Evolutionary conservation across 352 stramenopile genomes (phyloP), one percentile per base, ranked within the genome.

Genomic region (Pythium aquatile): DNA sequence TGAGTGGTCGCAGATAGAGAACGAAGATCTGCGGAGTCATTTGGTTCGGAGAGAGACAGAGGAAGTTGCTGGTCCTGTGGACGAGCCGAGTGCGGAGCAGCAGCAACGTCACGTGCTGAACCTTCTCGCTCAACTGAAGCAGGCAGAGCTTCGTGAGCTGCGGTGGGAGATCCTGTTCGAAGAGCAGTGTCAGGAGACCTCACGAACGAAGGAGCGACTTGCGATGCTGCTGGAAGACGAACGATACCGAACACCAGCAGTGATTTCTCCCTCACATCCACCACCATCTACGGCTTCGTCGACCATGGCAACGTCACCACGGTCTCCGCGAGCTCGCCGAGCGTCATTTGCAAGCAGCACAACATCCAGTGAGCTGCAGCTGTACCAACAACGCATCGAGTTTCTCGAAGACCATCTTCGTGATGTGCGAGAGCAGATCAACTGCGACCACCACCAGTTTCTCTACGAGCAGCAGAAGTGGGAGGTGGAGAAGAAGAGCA

Each of bases 401-500:
- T 52, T 78, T 9, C 60, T 90, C 4, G 76, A 88, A 49, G 67
- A 69, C 1, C 70, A 81, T 26, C 68, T 90, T 28, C 54, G 68
- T 20, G 81, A 88, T 56, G 70, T 78, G 32, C 66, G 83, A 26
- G 68, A 81, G 48, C 81, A 90, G 62, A 73, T 90, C 6, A 67
- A 71, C 14, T 90, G 81, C 39, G 81, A 90, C 32, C 81, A 80
- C 51, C 75, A 87, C 14, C 74, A 88, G 65, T 88, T 85, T 47
- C 66, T 77, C 7, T 90, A 86, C 29, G 81, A 90, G 42, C 71
- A 87, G 53, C 56, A 62, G 2, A 90, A 86, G 47, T 87, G 79
- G 79, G 69, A 71, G 26, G 35, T 77, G 3, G 76, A 88, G 58
- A 88, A 86, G 55, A 77, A 76, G 13, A 65, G 79, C 24, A 64